Evolutionary conservation across 2,329 filamentous ascomycete genomes (phyloP).

Genomic region (Monosporascus cannonballus): DNA sequence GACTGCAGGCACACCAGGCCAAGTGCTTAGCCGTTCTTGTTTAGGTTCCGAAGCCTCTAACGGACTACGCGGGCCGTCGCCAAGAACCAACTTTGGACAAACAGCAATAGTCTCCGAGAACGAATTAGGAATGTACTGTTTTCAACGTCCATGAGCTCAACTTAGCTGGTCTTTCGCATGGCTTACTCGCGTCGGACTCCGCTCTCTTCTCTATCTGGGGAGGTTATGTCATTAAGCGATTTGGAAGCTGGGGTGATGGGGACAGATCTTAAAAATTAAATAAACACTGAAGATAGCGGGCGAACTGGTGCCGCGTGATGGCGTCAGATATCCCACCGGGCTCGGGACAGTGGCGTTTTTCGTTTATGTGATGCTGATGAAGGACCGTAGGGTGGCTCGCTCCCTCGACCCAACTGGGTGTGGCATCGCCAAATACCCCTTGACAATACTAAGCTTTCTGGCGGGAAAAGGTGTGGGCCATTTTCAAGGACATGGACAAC

Average conservation of each 20-base stretch:
- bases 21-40: too few relatives aligned
- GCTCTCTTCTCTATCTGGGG: neutral
- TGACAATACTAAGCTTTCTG: too few relatives aligned
- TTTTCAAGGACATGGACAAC: neutral
- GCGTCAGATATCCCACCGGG: neutral
- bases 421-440: too few relatives aligned
- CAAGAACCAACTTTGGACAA: neutral
- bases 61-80: neutral
- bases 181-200: neutral
- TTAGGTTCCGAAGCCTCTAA: neutral
- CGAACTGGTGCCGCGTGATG: neutral
- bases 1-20: too few relatives aligned
- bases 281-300: too few relatives aligned
- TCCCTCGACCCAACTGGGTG: too few relatives aligned
- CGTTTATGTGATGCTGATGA: too few relatives aligned
- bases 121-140: neutral
- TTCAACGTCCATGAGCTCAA: neutral
- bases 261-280: too few relatives aligned
- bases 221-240: too few relatives aligned
- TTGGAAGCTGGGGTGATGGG: neutral
- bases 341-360: too few relatives aligned
- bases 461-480: too few relatives aligned
- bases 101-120: neutral
- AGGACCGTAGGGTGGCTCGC: too few relatives aligned
- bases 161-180: neutral